These are phyloP conservation scores for Trichophyton simii DNA, from an alignment of 2,329 filamentous ascomycete species.

Conservation along the genomic window DNA sequence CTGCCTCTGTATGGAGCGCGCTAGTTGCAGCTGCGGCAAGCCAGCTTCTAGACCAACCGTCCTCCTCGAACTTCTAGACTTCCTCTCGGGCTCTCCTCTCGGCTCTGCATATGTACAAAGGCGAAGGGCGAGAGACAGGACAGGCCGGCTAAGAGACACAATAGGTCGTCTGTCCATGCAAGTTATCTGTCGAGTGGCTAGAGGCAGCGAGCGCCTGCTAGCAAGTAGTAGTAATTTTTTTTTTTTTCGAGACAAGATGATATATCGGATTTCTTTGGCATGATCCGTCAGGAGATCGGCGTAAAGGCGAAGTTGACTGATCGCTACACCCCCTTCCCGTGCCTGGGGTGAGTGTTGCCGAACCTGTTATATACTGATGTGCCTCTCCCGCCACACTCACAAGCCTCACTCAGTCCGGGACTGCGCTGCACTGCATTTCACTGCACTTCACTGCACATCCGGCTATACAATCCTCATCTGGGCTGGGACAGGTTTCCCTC, in stretches of 20 bases:
- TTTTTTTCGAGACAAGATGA: not conserved
- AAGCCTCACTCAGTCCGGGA: not conserved
- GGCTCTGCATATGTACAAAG: not conserved
- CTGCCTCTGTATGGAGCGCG: too few relatives aligned
- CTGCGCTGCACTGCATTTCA: too few relatives aligned
- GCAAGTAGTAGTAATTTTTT: too few relatives aligned
- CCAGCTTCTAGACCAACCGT: not conserved
- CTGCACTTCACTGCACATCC: not conserved
- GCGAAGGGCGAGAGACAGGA: not conserved
- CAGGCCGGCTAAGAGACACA: not conserved
- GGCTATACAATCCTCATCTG: not conserved
- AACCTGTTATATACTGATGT: not conserved
- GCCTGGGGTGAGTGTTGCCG: not conserved
- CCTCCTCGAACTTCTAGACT: not conserved
- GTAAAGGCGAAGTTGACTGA: not conserved
- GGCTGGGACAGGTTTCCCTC: not conserved
- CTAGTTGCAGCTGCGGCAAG: not conserved
- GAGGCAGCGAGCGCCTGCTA: not conserved
- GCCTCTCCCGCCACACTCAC: not conserved
- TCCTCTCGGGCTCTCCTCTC: not conserved
- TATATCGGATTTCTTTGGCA: constrained; percentile 3
- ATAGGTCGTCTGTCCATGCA: not conserved
- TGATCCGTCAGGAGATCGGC: not conserved
- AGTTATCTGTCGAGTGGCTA: not conserved
- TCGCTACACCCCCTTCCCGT: not conserved